Evolutionary conservation across 148 eudicot species (phyloP).

Genomic region (Vaccinium corymbosum): DNA sequence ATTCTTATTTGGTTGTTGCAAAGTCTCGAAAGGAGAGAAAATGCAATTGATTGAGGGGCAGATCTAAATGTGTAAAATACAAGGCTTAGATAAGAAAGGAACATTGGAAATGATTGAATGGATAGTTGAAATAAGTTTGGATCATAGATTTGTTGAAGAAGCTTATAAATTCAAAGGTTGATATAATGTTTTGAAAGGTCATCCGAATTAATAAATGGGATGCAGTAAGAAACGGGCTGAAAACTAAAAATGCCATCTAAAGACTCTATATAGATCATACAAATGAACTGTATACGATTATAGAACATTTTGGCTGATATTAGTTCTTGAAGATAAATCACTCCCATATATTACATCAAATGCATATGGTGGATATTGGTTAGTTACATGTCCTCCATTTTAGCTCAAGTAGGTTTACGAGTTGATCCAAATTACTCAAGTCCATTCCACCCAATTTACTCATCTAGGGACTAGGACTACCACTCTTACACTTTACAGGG

Average conservation of each 20-base stretch:
- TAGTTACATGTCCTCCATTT: neutral
- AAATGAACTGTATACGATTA: too few species aligned
- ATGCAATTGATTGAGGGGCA: neutral
- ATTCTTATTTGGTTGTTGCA: conserved; percentile 7
- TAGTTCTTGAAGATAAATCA: too few species aligned
- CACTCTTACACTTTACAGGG: neutral
- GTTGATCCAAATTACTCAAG: neutral
- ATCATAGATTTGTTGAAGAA: neutral
- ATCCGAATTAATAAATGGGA: neutral
- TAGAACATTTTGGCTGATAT: too few species aligned
- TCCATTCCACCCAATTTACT: neutral
- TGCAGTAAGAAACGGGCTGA: neutral
- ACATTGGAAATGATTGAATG: neutral
- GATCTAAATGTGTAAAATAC: neutral
- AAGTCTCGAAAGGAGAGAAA: neutral
- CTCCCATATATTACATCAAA: too few species aligned
- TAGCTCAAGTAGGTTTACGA: neutral
- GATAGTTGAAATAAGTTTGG: neutral
- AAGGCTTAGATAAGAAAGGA: neutral
- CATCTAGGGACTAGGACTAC: neutral
- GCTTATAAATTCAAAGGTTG: neutral
- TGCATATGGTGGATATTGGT: neutral
- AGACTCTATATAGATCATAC: neutral
- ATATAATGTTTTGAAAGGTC: neutral
- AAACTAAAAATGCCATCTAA: neutral